Evolutionary conservation across 1,139 yeast species (phyloP), one percentile per base, ranked within the genome.

Genomic region (Wickerhamomyces sp.): DNA sequence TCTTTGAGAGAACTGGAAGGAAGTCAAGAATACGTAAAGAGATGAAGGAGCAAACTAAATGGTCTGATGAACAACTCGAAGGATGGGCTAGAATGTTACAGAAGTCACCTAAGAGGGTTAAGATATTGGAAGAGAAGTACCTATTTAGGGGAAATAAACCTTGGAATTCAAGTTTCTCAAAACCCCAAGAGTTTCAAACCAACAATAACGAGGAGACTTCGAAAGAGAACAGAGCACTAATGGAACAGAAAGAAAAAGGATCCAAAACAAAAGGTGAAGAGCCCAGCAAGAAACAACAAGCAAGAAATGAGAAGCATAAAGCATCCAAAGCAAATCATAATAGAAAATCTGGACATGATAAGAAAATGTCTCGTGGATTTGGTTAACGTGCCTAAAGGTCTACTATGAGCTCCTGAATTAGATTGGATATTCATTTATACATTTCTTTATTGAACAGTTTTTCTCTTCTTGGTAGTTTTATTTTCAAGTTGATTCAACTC

Each of bases 61-160:
- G 95, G 96, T 72, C 90, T 0, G 93, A 90, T 62, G 96, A 88
- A 59, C 95, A 89, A 62, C 78, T 91, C 40, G 97, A 91, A 68
- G 96, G 96, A 0, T 91, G 97, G 97, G 84, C 85, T 1, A 68
- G 85, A 49, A 84, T 86, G 84, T 63, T 90, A 33, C 73, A 77
- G 42, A 78, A 77, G 53, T 78, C 82, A 40, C 90, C 94, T 0
- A 67, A 73, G 43, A 69, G 86, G 48, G 82, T 75, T 51, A 75
- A 74, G 51, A 49, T 78, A 7, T 61, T 86, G 46, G 95, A 86
- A 56, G 86, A 82, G 45, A 75, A 76, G 53, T 82, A 69, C 55
- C 67, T 74, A 69, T 75, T 80, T 47, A 47, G 55, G 48, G 58
- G 56, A 0, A 54, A 47, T 35, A 52, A 42, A 49, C 49, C 46